Conservation (phyloP, 2,329 filamentous ascomycete genomes). For the Basipetospora sp. region DNA sequence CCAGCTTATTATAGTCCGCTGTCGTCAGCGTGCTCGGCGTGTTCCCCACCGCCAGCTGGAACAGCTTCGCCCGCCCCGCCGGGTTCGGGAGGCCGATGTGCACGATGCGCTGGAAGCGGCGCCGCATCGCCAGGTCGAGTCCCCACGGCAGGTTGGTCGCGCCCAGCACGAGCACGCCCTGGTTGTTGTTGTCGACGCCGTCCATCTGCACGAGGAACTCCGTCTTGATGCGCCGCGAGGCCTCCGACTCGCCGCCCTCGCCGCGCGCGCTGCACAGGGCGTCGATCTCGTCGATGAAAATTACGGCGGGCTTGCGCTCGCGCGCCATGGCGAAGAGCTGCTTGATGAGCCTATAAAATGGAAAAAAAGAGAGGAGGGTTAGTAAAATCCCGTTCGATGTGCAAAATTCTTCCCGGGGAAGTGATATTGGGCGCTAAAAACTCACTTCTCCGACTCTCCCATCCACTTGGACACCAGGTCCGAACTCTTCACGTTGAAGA, state of each 20-base stretch:
- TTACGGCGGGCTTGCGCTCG: constrained; percentile 95
- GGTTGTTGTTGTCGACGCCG: constrained; percentile 89
- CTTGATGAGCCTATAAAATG: constrained; percentile 66
- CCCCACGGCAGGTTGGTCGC: constrained; percentile 99
- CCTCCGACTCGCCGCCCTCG: constrained; percentile 95
- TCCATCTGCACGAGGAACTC: constrained; percentile 99
- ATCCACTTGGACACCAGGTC: constrained; percentile 99
- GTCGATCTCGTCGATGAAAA: constrained; percentile 97
- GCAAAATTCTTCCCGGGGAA: no score
- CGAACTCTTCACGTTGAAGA: constrained; percentile 95
- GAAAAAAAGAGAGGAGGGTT: constrained; percentile 11
- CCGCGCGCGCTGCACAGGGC: constrained; percentile 82
- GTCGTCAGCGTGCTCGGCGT: constrained; percentile 73
- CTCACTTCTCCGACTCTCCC: constrained; percentile 91
- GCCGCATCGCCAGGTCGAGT: constrained; percentile 84
- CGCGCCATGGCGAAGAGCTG: constrained; percentile 94
- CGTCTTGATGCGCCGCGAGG: constrained; percentile 93
- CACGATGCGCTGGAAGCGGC: constrained; percentile 88
- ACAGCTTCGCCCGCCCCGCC: constrained; percentile 81
- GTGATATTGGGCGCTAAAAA: background rate
- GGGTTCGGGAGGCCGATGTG: constrained; percentile 87
- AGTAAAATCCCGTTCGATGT: no score
- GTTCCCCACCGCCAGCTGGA: constrained; percentile 82
- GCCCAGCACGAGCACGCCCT: constrained; percentile 83
- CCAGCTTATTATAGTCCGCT: constrained; percentile 67